Base-by-base conservation (phyloP, 345 rosid genomes). In the Linum tenue region DNA sequence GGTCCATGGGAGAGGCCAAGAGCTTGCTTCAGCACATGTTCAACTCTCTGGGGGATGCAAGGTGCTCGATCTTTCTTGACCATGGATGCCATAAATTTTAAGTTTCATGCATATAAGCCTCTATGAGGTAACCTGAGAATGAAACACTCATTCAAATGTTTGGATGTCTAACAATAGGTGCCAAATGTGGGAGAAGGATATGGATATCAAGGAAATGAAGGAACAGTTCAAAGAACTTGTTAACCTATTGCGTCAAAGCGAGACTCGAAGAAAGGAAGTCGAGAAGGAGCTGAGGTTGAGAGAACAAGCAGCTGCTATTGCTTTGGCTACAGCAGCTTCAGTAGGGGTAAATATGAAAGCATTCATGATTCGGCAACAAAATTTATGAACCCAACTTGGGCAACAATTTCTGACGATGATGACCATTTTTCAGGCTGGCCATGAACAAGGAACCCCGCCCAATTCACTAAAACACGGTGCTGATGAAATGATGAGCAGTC, bases 381-480 rank as follows among this genome's bases (percentile, higher is more conserved):
- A n/a, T 6, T 17, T 15, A 35, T 15, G 60, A 9, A 9, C 31
- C 37, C 36, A 59, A 65, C 9, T 35, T 6, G 37, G 31, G 31
- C 15, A 17, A 11, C 5, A 7, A 4, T 66, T 8, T 48, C 37
- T 37, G 37, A 42, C 8, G 3, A 38, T 44, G 57, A 57, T 55
- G 39, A 36, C 48, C 50, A 55, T 58, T 57, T n/a, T 74, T 60
- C 55, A 58, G 65, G 57, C 60, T 66, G 75, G 51, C 39, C 63
- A 69, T 63, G 65, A 43, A 70, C 83, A 84, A 82, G 85, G 72
- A 15, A 76, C 60, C 72, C 78, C 87, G 56, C 60, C 72, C 64
- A 67, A 63, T 73, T 81, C 85, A 75, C 77, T 79, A 36, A 81
- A 80, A 69, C 80, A 80, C 69, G 67, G 65, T 56, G 71, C 67